A percentile compares a stretch with the other conserved stretches of the same genome.
Evolutionary conservation across 805 yeast genomes (phyloP).

Genomic region (Metschnikowia peoriensis): DNA sequence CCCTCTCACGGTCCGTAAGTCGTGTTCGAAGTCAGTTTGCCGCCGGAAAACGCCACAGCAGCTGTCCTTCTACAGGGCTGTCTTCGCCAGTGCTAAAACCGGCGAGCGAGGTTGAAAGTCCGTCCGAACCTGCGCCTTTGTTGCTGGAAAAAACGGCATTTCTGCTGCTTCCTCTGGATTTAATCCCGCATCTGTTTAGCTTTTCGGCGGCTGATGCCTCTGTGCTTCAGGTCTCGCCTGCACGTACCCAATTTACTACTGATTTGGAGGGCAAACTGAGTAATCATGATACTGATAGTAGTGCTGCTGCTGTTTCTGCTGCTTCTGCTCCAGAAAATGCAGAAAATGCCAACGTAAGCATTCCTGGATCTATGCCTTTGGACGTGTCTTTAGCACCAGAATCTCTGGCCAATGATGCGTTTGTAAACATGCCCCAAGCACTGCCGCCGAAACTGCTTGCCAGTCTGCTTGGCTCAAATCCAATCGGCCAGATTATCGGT

Average conservation of each 20-base stretch:
- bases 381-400: too few relatives aligned
- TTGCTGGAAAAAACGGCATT: neutral
- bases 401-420: neutral
- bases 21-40: slow-evolving; percentile 5
- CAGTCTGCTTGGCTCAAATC: slow-evolving; percentile 23
- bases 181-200: slow-evolving; percentile 16
- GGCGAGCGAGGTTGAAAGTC: neutral
- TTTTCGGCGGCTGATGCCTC: slow-evolving; percentile 29
- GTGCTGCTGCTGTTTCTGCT: too few relatives aligned
- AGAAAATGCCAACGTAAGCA: too few relatives aligned
- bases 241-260: neutral
- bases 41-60: slow-evolving; percentile 6
- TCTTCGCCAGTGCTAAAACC: neutral
- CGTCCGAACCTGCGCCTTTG: neutral
- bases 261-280: neutral
- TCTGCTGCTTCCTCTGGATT: neutral
- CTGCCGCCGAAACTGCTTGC: slow-evolving; percentile 23
- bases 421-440: neutral
- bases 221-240: slow-evolving; percentile 21
- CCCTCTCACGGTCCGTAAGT: slow-evolving; percentile 2
- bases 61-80: slow-evolving; percentile 4
- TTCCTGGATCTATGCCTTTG: too few relatives aligned
- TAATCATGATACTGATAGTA: too few relatives aligned
- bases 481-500: slow-evolving; percentile 30
- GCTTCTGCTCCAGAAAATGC: too few relatives aligned